Percentiles rank a stretch among this genome's conserved stretches.
Conservation (phyloP, 352 stramenopile species). For the Globisporangium solare region DNA sequence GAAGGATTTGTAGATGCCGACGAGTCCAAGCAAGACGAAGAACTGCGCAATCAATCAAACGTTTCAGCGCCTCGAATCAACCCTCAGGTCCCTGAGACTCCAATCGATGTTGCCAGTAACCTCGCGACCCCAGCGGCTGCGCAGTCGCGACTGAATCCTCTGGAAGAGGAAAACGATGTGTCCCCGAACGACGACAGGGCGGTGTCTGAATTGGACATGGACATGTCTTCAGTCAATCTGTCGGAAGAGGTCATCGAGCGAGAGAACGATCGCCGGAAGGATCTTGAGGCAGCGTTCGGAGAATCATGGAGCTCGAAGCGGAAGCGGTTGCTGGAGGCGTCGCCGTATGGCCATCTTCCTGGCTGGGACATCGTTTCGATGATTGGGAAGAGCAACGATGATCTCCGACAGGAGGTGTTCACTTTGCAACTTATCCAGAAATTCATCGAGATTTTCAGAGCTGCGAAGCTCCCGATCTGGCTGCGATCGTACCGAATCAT, state of each 20-base stretch:
- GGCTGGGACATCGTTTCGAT: slow-evolving; percentile 95
- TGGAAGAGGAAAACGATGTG: slow-evolving; percentile 18
- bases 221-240: slow-evolving; percentile 49
- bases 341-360: slow-evolving; percentile 80
- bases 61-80: slow-evolving; percentile 16
- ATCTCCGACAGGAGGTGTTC: slow-evolving; percentile 99
- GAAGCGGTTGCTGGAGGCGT: slow-evolving; percentile 82
- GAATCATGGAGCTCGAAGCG: slow-evolving; percentile 96
- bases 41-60: slow-evolving; percentile 2
- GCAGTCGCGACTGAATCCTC: slow-evolving; percentile 21
- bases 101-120: slow-evolving; percentile 48
- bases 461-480: slow-evolving; percentile 93
- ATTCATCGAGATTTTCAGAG: slow-evolving; percentile 96
- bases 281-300: slow-evolving; percentile 89
- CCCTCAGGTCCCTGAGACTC: slow-evolving; percentile 54
- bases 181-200: slow-evolving; percentile 20
- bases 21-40: slow-evolving; percentile 28
- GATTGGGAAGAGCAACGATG: slow-evolving; percentile 99
- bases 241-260: slow-evolving; percentile 77
- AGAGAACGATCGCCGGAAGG: slow-evolving; percentile 73
- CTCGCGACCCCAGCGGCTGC: slow-evolving; percentile 49
- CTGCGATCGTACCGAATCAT: slow-evolving; percentile 97
- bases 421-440: slow-evolving; percentile 97
- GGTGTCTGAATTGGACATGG: slow-evolving; percentile 40
- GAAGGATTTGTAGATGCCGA: slow-evolving; percentile 43